phyloP scores from a whole-genome alignment of 306 rosid genomes.

The Sicyos baderoa region DNA sequence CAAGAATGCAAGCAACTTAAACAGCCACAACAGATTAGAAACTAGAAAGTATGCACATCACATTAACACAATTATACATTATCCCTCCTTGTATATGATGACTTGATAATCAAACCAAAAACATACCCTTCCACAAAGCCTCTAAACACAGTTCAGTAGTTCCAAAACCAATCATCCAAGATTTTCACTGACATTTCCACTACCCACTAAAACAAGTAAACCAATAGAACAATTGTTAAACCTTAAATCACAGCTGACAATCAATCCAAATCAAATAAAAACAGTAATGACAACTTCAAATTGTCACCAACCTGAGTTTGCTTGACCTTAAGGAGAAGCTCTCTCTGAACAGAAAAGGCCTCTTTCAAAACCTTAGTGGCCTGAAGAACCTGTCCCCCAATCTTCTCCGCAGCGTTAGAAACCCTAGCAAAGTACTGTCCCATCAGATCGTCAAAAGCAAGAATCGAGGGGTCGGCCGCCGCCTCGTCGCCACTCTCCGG shows the following conservation, averaged over 20 bases:
- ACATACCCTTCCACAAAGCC: not conserved
- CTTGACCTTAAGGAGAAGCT: conserved; percentile 59
- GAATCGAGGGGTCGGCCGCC: conserved; percentile 50
- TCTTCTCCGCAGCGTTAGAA: conserved; percentile 53
- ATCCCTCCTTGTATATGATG: not conserved
- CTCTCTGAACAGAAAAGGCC: conserved; percentile 62
- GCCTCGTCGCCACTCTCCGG: conserved; percentile 25
- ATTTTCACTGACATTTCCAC: not conserved
- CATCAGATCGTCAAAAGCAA: conserved; percentile 58
- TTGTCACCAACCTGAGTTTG: conserved; percentile 48
- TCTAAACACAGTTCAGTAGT: not conserved
- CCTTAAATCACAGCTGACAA: not conserved
- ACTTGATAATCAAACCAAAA: not conserved
- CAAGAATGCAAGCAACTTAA: not conserved
- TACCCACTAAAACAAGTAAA: not conserved
- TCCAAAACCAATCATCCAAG: conserved; percentile 7
- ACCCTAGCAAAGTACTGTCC: conserved; percentile 42
- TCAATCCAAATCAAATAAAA: not conserved
- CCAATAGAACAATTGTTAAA: not conserved
- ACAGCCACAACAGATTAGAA: not conserved
- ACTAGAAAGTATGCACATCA: not conserved
- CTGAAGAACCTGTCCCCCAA: conserved; percentile 70
- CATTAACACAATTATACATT: not conserved
- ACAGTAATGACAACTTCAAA: not conserved
- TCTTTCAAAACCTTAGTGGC: conserved; percentile 41